These are phyloP conservation scores for Vigna angularis DNA, from an alignment of 306 rosid species.

Conservation along the genomic window DNA sequence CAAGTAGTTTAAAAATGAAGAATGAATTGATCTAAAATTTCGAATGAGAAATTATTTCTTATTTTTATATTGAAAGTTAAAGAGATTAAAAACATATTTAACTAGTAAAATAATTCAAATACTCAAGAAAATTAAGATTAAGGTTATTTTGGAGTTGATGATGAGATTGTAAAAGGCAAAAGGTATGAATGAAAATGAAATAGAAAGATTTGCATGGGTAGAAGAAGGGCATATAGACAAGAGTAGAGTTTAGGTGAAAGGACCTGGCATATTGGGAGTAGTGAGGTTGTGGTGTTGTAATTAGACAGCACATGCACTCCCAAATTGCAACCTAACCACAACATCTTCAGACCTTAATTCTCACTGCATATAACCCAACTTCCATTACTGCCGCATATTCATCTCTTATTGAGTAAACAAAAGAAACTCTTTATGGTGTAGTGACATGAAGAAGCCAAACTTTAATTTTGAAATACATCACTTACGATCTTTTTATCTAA, in stretches of 20 bases:
- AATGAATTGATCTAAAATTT: too few species aligned
- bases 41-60: too few species aligned
- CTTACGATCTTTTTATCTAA: too few species aligned
- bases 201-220: neutral
- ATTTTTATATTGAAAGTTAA: too few species aligned
- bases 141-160: neutral
- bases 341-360: conserved; percentile 23
- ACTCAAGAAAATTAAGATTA: neutral
- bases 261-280: conserved; percentile 43
- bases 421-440: too few species aligned
- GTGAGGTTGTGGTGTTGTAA: conserved; percentile 28
- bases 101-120: too few species aligned
- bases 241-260: conserved; percentile 51
- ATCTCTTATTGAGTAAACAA: neutral
- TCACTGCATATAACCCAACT: conserved; percentile 29
- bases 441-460: too few species aligned
- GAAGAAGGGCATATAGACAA: conserved; percentile 31
- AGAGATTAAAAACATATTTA: too few species aligned
- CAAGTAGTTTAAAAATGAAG: too few species aligned
- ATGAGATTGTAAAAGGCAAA: conserved; percentile 30
- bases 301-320: conserved; percentile 52
- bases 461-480: too few species aligned
- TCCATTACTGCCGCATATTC: conserved; percentile 17
- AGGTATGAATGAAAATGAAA: conserved; percentile 31
- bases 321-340: conserved; percentile 51